Base-by-base conservation (phyloP, 352 stramenopile species). In the Lagenidium giganteum region DNA sequence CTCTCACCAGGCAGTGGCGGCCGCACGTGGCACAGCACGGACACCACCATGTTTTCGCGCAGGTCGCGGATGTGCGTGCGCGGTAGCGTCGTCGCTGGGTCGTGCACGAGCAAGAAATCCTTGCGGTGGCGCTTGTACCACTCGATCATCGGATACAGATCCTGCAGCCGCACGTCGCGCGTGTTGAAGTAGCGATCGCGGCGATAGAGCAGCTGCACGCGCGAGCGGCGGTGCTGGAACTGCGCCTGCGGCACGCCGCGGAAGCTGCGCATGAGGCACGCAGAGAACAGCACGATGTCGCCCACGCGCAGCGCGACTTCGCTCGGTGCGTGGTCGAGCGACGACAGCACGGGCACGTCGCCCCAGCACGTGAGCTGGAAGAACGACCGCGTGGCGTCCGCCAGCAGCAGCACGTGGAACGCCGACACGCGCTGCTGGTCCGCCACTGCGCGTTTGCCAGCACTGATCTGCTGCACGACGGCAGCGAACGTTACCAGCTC, bases 81-180 rank as follows among this genome's bases (percentile, higher is more conserved):
- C 33, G n/a, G n/a, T 24, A 4, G 13, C 24, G 31, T 11, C 23
- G 17, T 7, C 16, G 32, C n/a, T n/a, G n/a, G 32, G 8, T 36
- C n/a, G 8, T 12, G 26, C 0, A 31, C 25, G 2, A 59, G 33
- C 16, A 65, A 28, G 44, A 84, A 65, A 37, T 70, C 51, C 36
- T 67, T 48, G 40, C 65, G 71, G 48, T 82, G 51, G 29, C 69
- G 52, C 22, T 83, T 81, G 50, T 83, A 79, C 67, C 70, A 83
- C 40, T 81, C 65, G 55, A 87, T 77, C 68, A 83, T 83, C 1
- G 64, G 59, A 40, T 78, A 87, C 13, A 84, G 26, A 25, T 77
- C 60, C 16, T 69, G 70, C 23, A 87, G 29, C 7, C 47, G 57
- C 5, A 77, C 67, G 21, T 77, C 65, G 31, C 59, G 58, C 3